phyloP scores from a whole-genome alignment of 1,284 basidiomycete genomes.

The Termitomyces sp. region DNA sequence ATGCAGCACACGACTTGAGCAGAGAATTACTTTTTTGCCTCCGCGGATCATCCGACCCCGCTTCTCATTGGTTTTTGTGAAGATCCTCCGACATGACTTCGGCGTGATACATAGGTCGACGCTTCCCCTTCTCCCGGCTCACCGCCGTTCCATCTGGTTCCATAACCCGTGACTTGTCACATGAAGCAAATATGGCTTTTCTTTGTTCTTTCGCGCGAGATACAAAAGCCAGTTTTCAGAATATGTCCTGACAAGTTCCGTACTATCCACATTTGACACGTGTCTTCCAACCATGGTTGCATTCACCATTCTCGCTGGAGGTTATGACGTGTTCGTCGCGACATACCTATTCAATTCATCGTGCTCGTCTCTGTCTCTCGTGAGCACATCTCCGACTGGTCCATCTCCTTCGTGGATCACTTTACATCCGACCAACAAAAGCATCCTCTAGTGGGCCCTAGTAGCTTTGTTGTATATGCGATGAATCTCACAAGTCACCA shows the following conservation, averaged over 20 bases:
- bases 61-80: not conserved
- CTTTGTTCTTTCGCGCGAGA: not conserved
- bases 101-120: no score
- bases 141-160: not conserved
- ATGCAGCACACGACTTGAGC: not conserved
- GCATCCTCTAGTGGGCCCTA: slow-evolving; percentile 51
- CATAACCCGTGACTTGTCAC: slow-evolving; percentile 3
- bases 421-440: slow-evolving; percentile 45
- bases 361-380: slow-evolving; percentile 40
- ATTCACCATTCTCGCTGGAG: slow-evolving; percentile 58
- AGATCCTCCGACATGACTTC: not conserved
- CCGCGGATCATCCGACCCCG: not conserved
- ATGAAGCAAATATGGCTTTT: not conserved
- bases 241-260: not conserved
- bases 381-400: slow-evolving; percentile 46
- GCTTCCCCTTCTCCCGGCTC: not conserved
- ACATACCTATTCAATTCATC: slow-evolving; percentile 54
- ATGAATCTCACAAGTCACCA: slow-evolving; percentile 9
- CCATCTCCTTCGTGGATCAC: slow-evolving; percentile 54
- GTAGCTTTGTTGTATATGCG: not conserved
- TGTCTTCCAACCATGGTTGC: slow-evolving; percentile 40
- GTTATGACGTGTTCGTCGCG: slow-evolving; percentile 56
- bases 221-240: not conserved
- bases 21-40: not conserved
- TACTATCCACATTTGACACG: not conserved